These are phyloP conservation scores for Monilinia vaccinii-corymbosi DNA, from an alignment of 2,329 filamentous ascomycete genomes.

Conservation along the genomic window DNA sequence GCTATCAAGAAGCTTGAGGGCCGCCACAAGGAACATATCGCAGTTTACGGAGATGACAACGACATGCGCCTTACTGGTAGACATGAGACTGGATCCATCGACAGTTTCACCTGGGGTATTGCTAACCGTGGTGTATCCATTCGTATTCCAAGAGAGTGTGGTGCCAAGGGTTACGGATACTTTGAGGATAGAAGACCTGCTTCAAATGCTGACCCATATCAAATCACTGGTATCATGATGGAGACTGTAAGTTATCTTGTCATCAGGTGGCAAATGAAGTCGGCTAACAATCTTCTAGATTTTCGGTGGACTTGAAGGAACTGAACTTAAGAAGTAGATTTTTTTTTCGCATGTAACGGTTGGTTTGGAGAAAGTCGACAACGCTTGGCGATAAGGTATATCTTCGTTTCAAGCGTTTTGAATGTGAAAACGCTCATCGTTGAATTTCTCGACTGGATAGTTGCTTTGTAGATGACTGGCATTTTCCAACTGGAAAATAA, in stretches of 20 bases:
- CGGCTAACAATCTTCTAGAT: constrained; percentile 22
- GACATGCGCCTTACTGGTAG: constrained; percentile 84
- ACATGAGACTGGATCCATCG: constrained; percentile 91
- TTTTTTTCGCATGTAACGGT: background rate
- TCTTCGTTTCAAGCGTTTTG: constrained; percentile 4
- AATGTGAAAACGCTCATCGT: background rate
- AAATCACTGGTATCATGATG: constrained; percentile 40
- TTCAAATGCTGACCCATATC: constrained; percentile 81
- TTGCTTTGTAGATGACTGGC: background rate
- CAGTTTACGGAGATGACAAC: constrained; percentile 93
- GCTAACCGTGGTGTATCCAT: constrained; percentile 94
- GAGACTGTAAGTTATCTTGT: constrained; percentile 27
- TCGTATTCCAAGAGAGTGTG: constrained; percentile 79
- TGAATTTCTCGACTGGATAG: background rate
- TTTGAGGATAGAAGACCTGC: constrained; percentile 80
- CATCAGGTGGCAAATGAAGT: background rate
- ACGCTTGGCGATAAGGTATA: constrained; percentile 8
- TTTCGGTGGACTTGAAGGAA: constrained; percentile 24
- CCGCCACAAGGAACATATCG: constrained; percentile 76
- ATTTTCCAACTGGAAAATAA: background rate
- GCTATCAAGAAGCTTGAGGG: constrained; percentile 75
- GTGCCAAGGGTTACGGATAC: constrained; percentile 86
- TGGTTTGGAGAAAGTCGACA: constrained; percentile 3
- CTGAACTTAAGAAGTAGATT: constrained; percentile 13
- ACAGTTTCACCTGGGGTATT: constrained; percentile 87